Evolutionary conservation across 2,329 filamentous ascomycete species (phyloP).

Genomic region (Moelleriella libera): DNA sequence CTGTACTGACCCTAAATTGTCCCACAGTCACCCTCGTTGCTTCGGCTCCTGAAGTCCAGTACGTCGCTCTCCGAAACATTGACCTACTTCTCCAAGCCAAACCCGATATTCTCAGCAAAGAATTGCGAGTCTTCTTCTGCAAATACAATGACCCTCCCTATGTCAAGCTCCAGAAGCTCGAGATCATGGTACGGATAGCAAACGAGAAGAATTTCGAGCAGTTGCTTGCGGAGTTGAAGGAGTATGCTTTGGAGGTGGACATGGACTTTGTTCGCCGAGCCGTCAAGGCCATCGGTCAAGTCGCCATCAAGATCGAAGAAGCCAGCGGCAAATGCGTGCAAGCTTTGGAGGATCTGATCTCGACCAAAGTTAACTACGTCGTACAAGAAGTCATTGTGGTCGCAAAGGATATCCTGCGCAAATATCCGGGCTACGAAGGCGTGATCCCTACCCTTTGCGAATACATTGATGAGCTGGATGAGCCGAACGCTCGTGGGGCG

Average conservation of each 20-base stretch:
- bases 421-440: conserved; percentile 94
- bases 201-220: conserved; percentile 96
- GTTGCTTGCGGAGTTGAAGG: conserved; percentile 83
- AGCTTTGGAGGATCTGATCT: conserved; percentile 81
- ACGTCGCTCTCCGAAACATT: conserved; percentile 91
- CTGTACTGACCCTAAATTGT: background rate
- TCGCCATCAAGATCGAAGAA: conserved; percentile 94
- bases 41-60: conserved; percentile 92
- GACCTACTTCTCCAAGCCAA: conserved; percentile 91
- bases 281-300: conserved; percentile 92
- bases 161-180: conserved; percentile 91
- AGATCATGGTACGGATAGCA: conserved; percentile 98
- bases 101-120: conserved; percentile 91
- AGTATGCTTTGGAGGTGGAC: conserved; percentile 95
- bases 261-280: conserved; percentile 97
- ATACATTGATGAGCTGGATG: conserved; percentile 92
- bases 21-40: conserved; percentile 77
- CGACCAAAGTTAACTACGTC: conserved; percentile 97
- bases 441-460: conserved; percentile 95
- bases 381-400: conserved; percentile 98
- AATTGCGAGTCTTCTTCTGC: conserved; percentile 97
- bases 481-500: conserved; percentile 78
- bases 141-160: conserved; percentile 99
- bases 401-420: conserved; percentile 95
- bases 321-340: conserved; percentile 94